Evolutionary conservation across 352 stramenopile genomes (phyloP).

Genomic region (Phytophthora multivora): DNA sequence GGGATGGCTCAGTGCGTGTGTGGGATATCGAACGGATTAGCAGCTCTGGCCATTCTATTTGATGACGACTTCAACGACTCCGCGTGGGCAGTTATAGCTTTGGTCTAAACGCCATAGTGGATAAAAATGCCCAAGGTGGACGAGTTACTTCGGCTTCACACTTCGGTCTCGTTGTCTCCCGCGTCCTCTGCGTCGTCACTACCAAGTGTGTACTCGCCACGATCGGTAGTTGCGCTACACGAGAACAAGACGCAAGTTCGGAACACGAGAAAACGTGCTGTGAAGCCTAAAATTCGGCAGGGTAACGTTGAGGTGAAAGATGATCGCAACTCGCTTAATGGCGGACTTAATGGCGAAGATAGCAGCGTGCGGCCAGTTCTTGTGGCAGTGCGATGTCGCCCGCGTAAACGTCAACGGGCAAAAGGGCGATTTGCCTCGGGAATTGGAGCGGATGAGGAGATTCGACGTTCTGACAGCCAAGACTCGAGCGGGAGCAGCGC

Average conservation of each 20-base stretch:
- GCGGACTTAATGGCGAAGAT: neutral
- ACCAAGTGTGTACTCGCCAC: slow-evolving; percentile 20
- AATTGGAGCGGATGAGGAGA: slow-evolving; percentile 9
- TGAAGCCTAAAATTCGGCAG: neutral
- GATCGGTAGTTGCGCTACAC: neutral
- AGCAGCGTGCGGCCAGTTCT: slow-evolving; percentile 40
- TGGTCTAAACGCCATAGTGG: neutral
- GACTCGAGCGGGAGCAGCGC: slow-evolving; percentile 13
- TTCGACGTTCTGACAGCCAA: neutral
- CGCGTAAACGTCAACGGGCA: slow-evolving; percentile 28
- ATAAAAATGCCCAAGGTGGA: slow-evolving; percentile 8
- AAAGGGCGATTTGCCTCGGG: slow-evolving; percentile 8
- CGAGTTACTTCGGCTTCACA: slow-evolving; percentile 9
- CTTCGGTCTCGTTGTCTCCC: slow-evolving; percentile 5
- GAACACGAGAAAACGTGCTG: neutral
- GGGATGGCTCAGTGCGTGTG: slow-evolving; percentile 72
- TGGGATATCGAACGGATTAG: slow-evolving; percentile 65
- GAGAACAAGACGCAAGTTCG: neutral
- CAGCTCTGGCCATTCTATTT: slow-evolving; percentile 14
- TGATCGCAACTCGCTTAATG: neutral
- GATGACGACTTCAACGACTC: no score
- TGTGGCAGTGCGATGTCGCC: slow-evolving; percentile 62
- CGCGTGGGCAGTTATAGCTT: neutral
- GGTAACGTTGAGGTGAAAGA: neutral
- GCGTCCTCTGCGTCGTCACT: slow-evolving; percentile 17